Evolutionary conservation across 2,329 filamentous ascomycete genomes (phyloP).

Genomic region (Dothidotthia symphoricarpi): DNA sequence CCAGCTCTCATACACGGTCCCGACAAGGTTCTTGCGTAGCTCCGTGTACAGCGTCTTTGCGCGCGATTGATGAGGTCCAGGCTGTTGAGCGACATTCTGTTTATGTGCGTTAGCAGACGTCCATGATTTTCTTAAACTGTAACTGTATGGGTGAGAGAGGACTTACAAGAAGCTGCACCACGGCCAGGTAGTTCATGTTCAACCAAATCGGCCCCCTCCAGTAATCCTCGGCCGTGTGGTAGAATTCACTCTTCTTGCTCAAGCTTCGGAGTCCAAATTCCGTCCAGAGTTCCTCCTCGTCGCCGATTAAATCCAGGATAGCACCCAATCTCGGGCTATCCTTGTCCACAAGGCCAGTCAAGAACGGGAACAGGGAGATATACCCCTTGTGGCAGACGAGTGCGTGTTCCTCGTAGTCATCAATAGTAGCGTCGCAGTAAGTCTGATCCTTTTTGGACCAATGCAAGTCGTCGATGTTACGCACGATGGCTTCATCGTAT

Average conservation of each 20-base stretch:
- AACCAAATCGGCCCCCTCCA: constrained; percentile 97
- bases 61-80: constrained; percentile 66
- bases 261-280: constrained; percentile 84
- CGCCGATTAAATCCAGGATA: constrained; percentile 72
- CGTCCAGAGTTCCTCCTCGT: constrained; percentile 87
- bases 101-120: constrained; percentile 12
- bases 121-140: too few species aligned
- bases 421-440: constrained; percentile 93
- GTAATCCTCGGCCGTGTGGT: constrained; percentile 93
- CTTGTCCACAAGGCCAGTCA: constrained; percentile 73
- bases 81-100: constrained; percentile 62
- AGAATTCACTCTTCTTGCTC: constrained; percentile 77
- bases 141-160: too few species aligned
- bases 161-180: constrained; percentile 68
- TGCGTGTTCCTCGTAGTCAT: constrained; percentile 86
- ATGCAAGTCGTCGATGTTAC: constrained; percentile 89
- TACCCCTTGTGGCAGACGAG: constrained; percentile 97
- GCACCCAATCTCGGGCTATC: constrained; percentile 72
- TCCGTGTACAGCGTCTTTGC: constrained; percentile 72
- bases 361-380: constrained; percentile 87
- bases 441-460: constrained; percentile 79
- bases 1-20: constrained; percentile 88
- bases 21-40: constrained; percentile 79
- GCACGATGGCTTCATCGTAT: constrained; percentile 72
- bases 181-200: constrained; percentile 89